Percentiles rank a stretch among this genome's conserved stretches.
Conservation (phyloP, 2,329 filamentous ascomycete species). For the Colletotrichum lupini region DNA sequence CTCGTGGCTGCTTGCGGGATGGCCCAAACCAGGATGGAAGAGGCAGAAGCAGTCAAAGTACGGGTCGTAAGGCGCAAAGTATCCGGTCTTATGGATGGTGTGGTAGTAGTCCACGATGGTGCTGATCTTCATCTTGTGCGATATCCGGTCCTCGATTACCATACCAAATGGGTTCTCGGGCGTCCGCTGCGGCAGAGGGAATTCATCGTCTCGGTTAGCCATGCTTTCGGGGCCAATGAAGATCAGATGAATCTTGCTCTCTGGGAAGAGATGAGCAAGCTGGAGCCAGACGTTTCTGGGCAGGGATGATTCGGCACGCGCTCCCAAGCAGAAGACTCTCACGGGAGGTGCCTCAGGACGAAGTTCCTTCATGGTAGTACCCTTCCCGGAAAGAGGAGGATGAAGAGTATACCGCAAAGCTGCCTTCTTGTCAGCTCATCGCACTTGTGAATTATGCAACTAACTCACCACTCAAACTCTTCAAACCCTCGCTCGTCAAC, state of each 20-base stretch:
- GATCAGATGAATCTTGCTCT: conserved; percentile 87
- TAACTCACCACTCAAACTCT: conserved; percentile 87
- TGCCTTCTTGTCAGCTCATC: conserved; percentile 46
- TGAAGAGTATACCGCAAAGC: conserved; percentile 94
- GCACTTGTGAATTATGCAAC: background rate
- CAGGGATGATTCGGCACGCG: conserved; percentile 95
- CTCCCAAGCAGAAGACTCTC: conserved; percentile 91
- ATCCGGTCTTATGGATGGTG: conserved; percentile 88
- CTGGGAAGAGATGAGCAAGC: conserved; percentile 93
- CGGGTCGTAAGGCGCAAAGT: conserved; percentile 95
- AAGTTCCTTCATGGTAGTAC: conserved; percentile 79
- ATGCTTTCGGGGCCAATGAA: conserved; percentile 98
- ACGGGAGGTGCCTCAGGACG: conserved; percentile 88
- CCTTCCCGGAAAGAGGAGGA: conserved; percentile 82
- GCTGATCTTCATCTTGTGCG: conserved; percentile 92
- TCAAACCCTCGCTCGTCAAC: conserved; percentile 87
- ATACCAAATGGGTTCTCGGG: conserved; percentile 90
- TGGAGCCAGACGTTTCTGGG: conserved; percentile 95
- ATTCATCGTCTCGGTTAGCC: conserved; percentile 92
- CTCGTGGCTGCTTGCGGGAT: conserved; percentile 92
- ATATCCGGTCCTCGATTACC: conserved; percentile 91
- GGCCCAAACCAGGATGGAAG: conserved; percentile 96
- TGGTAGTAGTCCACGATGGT: conserved; percentile 99
- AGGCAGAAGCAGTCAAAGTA: conserved; percentile 98
- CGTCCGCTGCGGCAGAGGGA: conserved; percentile 88